Conservation (phyloP, 257 asterid genomes). For the Solanum neorickii region DNA sequence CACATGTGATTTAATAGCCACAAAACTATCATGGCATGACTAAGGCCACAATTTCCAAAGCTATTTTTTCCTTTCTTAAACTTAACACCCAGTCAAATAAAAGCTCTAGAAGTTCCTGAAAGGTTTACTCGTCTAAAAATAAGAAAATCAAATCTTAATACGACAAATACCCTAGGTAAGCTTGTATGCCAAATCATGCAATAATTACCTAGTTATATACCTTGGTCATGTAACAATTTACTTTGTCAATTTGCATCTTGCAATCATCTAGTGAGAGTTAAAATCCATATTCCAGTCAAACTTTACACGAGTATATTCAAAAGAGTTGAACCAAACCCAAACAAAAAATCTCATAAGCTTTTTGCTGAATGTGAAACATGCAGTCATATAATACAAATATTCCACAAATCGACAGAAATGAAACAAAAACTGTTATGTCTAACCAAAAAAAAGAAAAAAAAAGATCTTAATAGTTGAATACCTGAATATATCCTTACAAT, state of each 20-base stretch:
- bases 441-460: neutral
- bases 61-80: neutral
- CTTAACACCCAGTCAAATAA: neutral
- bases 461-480: neutral
- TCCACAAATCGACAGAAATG: neutral
- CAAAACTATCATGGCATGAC: neutral
- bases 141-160: neutral
- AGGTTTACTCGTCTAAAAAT: neutral
- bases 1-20: neutral
- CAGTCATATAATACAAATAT: neutral
- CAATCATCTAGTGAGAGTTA: neutral
- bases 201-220: neutral
- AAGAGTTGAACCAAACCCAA: neutral
- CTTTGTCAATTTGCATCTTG: neutral
- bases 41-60: neutral
- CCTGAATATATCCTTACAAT: neutral
- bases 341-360: neutral
- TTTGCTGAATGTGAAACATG: neutral
- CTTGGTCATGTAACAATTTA: neutral
- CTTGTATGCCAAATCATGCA: neutral
- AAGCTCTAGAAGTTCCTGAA: neutral
- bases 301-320: neutral
- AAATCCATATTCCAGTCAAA: neutral
- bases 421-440: neutral
- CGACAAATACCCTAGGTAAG: neutral